Evolutionary conservation across 768 basidiomycete genomes (phyloP).

Genomic region (Psilocybe subaeruginosa): DNA sequence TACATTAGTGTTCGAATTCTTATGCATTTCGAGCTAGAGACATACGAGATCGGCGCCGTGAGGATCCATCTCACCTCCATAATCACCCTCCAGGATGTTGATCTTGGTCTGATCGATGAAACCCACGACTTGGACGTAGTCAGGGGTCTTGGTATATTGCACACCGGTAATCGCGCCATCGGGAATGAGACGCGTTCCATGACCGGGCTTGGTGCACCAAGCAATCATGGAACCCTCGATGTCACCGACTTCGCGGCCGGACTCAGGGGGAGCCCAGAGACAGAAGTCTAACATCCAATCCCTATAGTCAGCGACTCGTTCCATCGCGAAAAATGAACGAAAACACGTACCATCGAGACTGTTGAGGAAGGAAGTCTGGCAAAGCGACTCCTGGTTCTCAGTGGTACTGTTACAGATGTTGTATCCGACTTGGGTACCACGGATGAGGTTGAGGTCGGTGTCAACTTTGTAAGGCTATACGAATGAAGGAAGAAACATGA

Average conservation of each 20-base stretch:
- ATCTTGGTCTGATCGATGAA: constrained; percentile 66
- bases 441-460: constrained; percentile 33
- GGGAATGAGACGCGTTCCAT: constrained; percentile 75
- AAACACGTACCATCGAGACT: constrained; percentile 41
- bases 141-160: constrained; percentile 63
- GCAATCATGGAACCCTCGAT: constrained; percentile 76
- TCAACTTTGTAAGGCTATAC: constrained; percentile 39
- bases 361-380: constrained; percentile 67
- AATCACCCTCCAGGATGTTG: constrained; percentile 56
- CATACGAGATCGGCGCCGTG: constrained; percentile 64
- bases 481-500: no score
- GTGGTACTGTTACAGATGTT: constrained; percentile 75
- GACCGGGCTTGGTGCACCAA: constrained; percentile 74
- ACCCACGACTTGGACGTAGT: constrained; percentile 68
- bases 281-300: constrained; percentile 63
- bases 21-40: constrained; percentile 25
- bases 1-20: not conserved
- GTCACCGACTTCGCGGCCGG: constrained; percentile 60
- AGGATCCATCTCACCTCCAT: constrained; percentile 80
- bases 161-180: constrained; percentile 63
- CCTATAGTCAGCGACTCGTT: not conserved
- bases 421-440: constrained; percentile 62
- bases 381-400: constrained; percentile 54
- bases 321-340: not conserved
- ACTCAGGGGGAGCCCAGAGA: constrained; percentile 59